Evolutionary conservation across 768 basidiomycete genomes (phyloP).

Genomic region (Mycena leptocephala): DNA sequence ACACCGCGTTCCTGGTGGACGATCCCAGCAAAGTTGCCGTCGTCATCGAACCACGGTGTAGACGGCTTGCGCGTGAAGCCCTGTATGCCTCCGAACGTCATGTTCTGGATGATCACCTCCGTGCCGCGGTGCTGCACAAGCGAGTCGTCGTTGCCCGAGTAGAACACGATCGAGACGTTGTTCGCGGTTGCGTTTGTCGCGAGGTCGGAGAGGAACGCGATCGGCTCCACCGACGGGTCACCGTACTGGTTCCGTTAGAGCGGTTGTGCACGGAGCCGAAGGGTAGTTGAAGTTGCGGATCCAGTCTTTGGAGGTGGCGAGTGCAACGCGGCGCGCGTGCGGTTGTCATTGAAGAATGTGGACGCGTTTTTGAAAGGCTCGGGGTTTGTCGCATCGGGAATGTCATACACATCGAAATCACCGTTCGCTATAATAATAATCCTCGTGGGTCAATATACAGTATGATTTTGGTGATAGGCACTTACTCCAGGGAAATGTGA

Average conservation of each 20-base stretch:
- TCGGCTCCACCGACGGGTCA: slow-evolving; percentile 53
- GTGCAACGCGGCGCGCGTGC: slow-evolving; percentile 64
- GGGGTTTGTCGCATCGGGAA: slow-evolving; percentile 60
- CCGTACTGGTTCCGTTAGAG: slow-evolving; percentile 24
- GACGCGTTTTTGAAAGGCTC: slow-evolving; percentile 40
- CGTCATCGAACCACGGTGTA: slow-evolving; percentile 65
- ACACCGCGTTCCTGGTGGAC: slow-evolving; percentile 69
- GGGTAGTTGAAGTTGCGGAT: slow-evolving; percentile 37
- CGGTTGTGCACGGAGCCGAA: slow-evolving; percentile 22
- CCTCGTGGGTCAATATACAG: neutral
- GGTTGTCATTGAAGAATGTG: slow-evolving; percentile 49
- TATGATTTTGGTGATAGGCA: neutral
- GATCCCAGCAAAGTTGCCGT: slow-evolving; percentile 62
- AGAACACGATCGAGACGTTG: slow-evolving; percentile 57
- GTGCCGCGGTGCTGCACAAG: slow-evolving; percentile 63
- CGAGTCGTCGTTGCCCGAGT: slow-evolving; percentile 41
- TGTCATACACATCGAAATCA: slow-evolving; percentile 45
- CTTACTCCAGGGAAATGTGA: slow-evolving; percentile 55
- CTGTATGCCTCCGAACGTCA: slow-evolving; percentile 69
- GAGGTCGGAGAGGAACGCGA: slow-evolving; percentile 64
- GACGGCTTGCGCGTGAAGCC: slow-evolving; percentile 66
- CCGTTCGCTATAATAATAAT: slow-evolving; percentile 23
- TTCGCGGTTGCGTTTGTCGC: slow-evolving; percentile 60
- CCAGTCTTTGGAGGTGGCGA: slow-evolving; percentile 58
- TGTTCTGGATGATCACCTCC: slow-evolving; percentile 63